Conservation (phyloP, 495 filamentous ascomycete species). For the Xylaria scruposa region DNA sequence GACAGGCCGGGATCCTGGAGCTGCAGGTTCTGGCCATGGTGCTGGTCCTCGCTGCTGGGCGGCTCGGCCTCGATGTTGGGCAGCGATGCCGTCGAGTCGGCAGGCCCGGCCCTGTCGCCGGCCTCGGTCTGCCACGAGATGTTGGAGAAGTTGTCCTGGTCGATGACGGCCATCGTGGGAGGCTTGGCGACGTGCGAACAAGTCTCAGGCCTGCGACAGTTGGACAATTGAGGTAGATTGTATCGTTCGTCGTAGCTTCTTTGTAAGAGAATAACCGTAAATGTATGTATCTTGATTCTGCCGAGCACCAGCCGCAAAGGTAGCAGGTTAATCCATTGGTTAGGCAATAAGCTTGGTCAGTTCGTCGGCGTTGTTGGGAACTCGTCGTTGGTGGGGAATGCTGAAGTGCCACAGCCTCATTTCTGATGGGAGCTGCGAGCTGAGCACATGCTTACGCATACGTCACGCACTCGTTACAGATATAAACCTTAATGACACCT, state of each 20-base stretch:
- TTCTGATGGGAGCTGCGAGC: background rate
- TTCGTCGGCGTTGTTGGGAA: background rate
- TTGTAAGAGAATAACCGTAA: background rate
- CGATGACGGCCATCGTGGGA: slow-evolving; percentile 52
- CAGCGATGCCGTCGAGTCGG: slow-evolving; percentile 33
- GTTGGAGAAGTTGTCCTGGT: slow-evolving; percentile 57
- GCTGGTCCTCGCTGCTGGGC: slow-evolving; percentile 36
- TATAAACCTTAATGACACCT: background rate
- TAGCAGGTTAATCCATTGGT: slow-evolving; percentile 6
- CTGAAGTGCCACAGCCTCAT: slow-evolving; percentile 9
- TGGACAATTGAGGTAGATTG: background rate
- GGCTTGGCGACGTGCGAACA: background rate
- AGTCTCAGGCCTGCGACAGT: slow-evolving; percentile 7
- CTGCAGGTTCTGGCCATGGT: slow-evolving; percentile 38
- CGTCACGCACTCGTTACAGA: slow-evolving; percentile 15
- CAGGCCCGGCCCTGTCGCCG: slow-evolving; percentile 32
- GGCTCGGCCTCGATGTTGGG: slow-evolving; percentile 39
- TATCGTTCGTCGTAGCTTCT: background rate
- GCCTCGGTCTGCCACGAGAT: slow-evolving; percentile 56
- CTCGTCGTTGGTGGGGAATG: slow-evolving; percentile 6
- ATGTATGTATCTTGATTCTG: background rate
- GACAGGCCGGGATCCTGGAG: slow-evolving; percentile 71
- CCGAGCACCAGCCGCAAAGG: background rate
- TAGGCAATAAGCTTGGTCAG: background rate
- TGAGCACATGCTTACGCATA: slow-evolving; percentile 16